Percentiles rank a stretch among this genome's conserved stretches.
These are phyloP conservation scores for Backusella circina DNA, from an alignment of 192 early-diverging fungal species.

Conservation along the genomic window DNA sequence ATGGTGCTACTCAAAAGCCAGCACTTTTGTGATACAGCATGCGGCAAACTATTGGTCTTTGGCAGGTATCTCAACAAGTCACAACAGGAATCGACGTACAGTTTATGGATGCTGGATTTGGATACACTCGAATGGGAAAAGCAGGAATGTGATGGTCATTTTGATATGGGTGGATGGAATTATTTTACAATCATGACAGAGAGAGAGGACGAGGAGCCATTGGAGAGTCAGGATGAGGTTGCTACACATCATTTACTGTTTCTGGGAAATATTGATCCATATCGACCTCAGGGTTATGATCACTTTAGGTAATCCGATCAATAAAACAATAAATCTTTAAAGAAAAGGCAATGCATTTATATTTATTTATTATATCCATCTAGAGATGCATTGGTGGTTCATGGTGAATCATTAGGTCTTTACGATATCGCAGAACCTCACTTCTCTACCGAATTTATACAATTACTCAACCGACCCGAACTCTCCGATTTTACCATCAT, in stretches of 20 bases:
- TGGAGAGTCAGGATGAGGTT: slow-evolving; percentile 26
- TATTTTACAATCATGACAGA: slow-evolving; percentile 51
- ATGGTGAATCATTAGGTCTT: slow-evolving; percentile 51
- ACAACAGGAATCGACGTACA: slow-evolving; percentile 32
- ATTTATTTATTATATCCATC: not conserved
- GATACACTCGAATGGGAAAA: slow-evolving; percentile 55
- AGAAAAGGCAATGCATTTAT: not conserved
- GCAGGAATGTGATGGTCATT: slow-evolving; percentile 42
- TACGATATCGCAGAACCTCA: slow-evolving; percentile 45
- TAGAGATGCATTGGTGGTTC: slow-evolving; percentile 48
- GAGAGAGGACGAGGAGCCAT: not conserved
- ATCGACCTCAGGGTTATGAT: slow-evolving; percentile 51
- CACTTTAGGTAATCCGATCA: slow-evolving; percentile 38
- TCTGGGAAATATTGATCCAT: slow-evolving; percentile 50
- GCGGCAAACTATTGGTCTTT: slow-evolving; percentile 51
- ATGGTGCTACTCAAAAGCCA: slow-evolving; percentile 53
- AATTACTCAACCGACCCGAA: slow-evolving; percentile 48
- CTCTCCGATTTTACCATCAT: slow-evolving; percentile 55
- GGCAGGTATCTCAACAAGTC: slow-evolving; percentile 40
- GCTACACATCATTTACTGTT: slow-evolving; percentile 41
- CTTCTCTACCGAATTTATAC: slow-evolving; percentile 38
- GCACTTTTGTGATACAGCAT: slow-evolving; percentile 56
- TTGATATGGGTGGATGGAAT: slow-evolving; percentile 54
- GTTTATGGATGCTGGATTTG: slow-evolving; percentile 57
- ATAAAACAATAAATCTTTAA: not conserved